Evolutionary conservation across 2,329 filamentous ascomycete genomes (phyloP), one percentile per base, ranked within the genome.

Genomic region (Elsinoe arachidis): DNA sequence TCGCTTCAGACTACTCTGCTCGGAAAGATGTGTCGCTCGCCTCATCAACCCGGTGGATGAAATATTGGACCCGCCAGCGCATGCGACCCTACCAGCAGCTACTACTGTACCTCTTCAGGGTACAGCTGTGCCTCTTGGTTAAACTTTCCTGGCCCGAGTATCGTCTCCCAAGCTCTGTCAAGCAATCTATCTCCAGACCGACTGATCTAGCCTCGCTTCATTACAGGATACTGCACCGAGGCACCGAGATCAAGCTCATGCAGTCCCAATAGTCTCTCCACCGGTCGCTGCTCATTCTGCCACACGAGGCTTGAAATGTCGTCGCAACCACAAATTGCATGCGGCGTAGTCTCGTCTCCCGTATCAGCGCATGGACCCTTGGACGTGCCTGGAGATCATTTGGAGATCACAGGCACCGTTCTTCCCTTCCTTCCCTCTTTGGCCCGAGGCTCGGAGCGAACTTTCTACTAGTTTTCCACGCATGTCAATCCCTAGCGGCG

Each of bases 321-420:
- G 49, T 53, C 33, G 34, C 49, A 53, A 37, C 23, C 34, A 34
- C 12, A 23, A 12, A 38, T 37, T 38, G 30, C 49, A 21, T 53
- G 34, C 49, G 49, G 49, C 49, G 17, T 38, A 21, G 49, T 53
- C 34, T 34, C 34, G 34, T 37, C n/a, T 44, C 41, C 14, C 7
- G 17, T 21, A 44, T 44, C 41, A 44, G 26, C 17, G 49, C 49
- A 37, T 53, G 49, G 49, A 53, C 49, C 49, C 49, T 53, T 21
- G 46, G 15, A 15, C 33, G 49, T 53, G 34, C 49, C 49, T 53
- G 49, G 49, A 53, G 49, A 53, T 53, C 49, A 53, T 53, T 53
- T 53, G 49, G 49, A 38, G 33, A 53, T 53, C 33, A 38, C 33
- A 34, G 17, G 17, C 49, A 34, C 49, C 34, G 49, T 37, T 15